Evolutionary conservation across 768 basidiomycete genomes (phyloP).

Genomic region (Hygrocybe coccinea): DNA sequence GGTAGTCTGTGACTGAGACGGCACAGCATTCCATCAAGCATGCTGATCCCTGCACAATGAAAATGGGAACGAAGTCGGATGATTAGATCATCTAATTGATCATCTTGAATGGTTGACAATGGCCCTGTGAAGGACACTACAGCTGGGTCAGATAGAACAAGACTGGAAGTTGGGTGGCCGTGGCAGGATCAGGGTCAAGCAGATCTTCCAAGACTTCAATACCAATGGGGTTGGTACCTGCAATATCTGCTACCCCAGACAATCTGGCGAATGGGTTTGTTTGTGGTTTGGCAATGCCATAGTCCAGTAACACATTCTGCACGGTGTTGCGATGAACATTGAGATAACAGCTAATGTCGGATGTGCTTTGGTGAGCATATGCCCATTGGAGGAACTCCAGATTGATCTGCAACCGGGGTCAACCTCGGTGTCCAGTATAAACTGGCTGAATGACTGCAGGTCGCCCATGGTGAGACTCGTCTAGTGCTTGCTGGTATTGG

Average conservation of each 20-base stretch:
- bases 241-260: neutral
- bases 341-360: slow-evolving; percentile 14
- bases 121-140: neutral
- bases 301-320: slow-evolving; percentile 3
- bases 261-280: slow-evolving; percentile 7
- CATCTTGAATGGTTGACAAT: slow-evolving; percentile 7
- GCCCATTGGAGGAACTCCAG: slow-evolving; percentile 18
- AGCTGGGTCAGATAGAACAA: neutral
- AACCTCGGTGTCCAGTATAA: slow-evolving; percentile 9
- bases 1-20: slow-evolving; percentile 11
- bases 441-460: slow-evolving; percentile 8
- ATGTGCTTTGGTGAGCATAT: slow-evolving; percentile 11
- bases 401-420: slow-evolving; percentile 14
- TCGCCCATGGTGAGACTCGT: slow-evolving; percentile 12
- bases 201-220: slow-evolving; percentile 2
- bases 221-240: slow-evolving; percentile 13
- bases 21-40: slow-evolving; percentile 19
- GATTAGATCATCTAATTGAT: slow-evolving; percentile 13
- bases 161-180: neutral
- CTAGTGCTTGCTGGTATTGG: slow-evolving; percentile 9
- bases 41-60: slow-evolving; percentile 12
- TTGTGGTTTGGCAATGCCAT: slow-evolving; percentile 15
- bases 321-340: slow-evolving; percentile 10
- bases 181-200: neutral
- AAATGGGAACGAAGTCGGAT: slow-evolving; percentile 9